Percentiles rank a stretch among this genome's conserved stretches.
phyloP scores from a whole-genome alignment of 495 filamentous ascomycete genomes.

The Aspergillus biplanus region DNA sequence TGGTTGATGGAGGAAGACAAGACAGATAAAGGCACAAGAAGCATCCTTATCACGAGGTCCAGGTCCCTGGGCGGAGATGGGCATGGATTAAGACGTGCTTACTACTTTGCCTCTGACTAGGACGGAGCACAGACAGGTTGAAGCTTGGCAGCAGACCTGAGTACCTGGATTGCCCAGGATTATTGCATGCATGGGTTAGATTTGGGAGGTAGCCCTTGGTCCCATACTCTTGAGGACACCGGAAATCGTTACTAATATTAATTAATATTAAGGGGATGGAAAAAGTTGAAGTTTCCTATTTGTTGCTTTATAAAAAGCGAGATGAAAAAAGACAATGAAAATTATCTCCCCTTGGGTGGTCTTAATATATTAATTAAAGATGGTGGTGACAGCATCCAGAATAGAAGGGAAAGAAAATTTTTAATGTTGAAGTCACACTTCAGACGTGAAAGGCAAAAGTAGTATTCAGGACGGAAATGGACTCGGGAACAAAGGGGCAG shows the following conservation, averaged over 20 bases:
- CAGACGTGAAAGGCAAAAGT: neutral
- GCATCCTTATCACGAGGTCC: neutral
- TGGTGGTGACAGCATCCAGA: neutral
- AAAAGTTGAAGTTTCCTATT: neutral
- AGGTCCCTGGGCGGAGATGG: neutral
- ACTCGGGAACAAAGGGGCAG: neutral
- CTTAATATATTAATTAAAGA: neutral
- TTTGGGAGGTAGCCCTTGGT: neutral
- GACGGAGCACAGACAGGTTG: neutral
- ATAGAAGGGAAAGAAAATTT: neutral
- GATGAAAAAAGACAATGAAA: neutral
- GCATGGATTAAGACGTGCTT: constrained; percentile 5
- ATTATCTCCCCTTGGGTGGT: neutral
- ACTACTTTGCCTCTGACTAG: constrained; percentile 18
- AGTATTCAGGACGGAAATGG: neutral
- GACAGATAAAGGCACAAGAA: neutral
- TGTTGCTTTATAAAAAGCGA: neutral
- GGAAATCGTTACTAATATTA: no score
- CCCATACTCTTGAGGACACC: neutral
- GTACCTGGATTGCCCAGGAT: constrained; percentile 17
- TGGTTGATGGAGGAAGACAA: neutral
- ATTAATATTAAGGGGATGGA: neutral
- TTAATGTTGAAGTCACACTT: neutral
- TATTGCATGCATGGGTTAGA: constrained; percentile 12
- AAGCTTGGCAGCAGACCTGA: constrained; percentile 9